phyloP scores from a whole-genome alignment of 371 early-diverging fungal species.

The Batkoa obscura region DNA sequence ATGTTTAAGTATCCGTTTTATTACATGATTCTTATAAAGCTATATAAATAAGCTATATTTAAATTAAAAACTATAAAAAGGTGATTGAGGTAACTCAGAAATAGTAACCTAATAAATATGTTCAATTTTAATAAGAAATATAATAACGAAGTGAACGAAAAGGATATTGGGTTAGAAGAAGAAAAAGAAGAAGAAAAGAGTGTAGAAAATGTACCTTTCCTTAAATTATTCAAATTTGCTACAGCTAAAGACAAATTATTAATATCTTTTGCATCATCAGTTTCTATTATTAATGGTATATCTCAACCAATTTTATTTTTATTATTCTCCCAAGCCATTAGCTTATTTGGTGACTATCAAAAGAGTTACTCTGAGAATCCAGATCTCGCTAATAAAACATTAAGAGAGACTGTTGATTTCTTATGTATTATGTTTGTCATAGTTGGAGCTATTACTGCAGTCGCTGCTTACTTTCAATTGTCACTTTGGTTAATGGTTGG shows the following conservation, averaged over 20 bases:
- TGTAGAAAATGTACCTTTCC: neutral
- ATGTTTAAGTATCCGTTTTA: too few relatives aligned
- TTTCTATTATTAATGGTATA: conserved; percentile 13
- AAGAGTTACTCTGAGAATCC: neutral
- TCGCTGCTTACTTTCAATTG: conserved; percentile 20
- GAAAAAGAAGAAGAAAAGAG: neutral
- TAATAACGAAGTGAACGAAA: too few relatives aligned
- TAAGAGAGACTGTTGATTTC: neutral
- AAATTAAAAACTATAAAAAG: too few relatives aligned
- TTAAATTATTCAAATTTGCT: neutral
- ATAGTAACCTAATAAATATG: too few relatives aligned
- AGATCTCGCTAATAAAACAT: neutral
- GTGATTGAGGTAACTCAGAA: too few relatives aligned
- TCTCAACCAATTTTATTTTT: conserved; percentile 20
- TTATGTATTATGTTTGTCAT: conserved; percentile 33
- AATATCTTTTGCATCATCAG: neutral
- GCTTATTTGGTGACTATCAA: conserved; percentile 5
- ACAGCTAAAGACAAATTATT: neutral
- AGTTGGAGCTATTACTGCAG: conserved; percentile 25
- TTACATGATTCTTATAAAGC: too few relatives aligned
- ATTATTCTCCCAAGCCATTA: conserved; percentile 10
- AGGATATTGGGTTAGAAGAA: too few relatives aligned
- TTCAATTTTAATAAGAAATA: too few relatives aligned
- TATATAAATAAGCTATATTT: too few relatives aligned
- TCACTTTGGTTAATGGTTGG: conserved; percentile 23